A percentile compares a stretch with the other conserved stretches of the same genome.
phyloP scores from a whole-genome alignment of 225 moss, liverwort and hornwort genomes.

The Pseudoscleropodium purum region DNA sequence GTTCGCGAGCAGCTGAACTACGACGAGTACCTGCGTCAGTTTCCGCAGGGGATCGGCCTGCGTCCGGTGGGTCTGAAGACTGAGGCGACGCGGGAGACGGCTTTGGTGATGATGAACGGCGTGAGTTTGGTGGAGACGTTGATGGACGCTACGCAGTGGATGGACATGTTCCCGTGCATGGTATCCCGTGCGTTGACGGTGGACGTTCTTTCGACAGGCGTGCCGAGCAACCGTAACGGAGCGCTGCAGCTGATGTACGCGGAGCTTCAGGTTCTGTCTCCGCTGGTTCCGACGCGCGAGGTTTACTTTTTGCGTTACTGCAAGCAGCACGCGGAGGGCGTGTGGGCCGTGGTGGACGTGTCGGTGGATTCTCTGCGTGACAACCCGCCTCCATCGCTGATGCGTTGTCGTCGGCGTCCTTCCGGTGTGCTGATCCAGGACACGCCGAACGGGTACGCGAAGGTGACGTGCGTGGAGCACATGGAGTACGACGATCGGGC shows the following conservation, averaged over 20 bases:
- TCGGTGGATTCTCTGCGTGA: constrained; percentile 69
- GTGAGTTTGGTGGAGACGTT: constrained; percentile 65
- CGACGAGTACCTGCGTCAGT: constrained; percentile 78
- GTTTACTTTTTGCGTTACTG: constrained; percentile 81
- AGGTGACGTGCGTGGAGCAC: constrained; percentile 88
- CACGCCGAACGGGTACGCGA: constrained; percentile 73
- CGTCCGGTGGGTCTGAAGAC: constrained; percentile 76
- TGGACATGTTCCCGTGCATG: constrained; percentile 94
- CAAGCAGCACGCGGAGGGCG: constrained; percentile 74
- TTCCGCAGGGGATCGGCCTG: constrained; percentile 70
- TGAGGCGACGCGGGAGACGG: constrained; percentile 73
- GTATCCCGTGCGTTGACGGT: constrained; percentile 82
- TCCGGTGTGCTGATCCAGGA: constrained; percentile 88
- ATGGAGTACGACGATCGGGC: constrained; percentile 77
- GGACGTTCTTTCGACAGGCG: constrained; percentile 66
- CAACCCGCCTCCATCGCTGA: constrained; percentile 69
- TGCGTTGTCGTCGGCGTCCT: constrained; percentile 82
- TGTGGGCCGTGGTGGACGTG: constrained; percentile 51
- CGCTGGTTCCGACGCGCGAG: constrained; percentile 78
- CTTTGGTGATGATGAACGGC: constrained; percentile 83
- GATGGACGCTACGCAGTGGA: constrained; percentile 79
- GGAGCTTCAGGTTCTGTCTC: constrained; percentile 74
- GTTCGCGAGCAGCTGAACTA: constrained; percentile 59
- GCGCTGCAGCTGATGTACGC: constrained; percentile 95
- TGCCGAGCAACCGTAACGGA: constrained; percentile 57